These are phyloP conservation scores for Fusarium luffae DNA, from an alignment of 2,329 filamentous ascomycete species.

Conservation along the genomic window DNA sequence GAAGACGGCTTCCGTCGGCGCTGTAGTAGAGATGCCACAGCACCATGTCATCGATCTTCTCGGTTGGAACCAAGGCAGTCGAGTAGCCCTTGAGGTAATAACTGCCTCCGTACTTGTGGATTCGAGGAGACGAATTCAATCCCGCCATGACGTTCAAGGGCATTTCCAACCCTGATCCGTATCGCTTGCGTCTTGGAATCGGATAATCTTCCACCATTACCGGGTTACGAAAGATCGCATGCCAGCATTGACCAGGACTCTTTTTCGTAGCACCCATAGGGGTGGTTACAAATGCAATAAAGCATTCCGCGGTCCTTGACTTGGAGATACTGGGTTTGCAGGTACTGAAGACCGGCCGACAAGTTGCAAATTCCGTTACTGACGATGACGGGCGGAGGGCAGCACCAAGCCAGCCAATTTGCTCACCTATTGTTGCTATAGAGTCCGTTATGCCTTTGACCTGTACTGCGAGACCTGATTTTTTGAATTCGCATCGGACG, in stretches of 20 bases:
- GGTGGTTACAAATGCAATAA: rapidly evolving
- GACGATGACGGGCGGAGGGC: background rate
- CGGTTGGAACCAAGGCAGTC: background rate
- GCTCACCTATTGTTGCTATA: background rate
- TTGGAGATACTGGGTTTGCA: too few relatives aligned
- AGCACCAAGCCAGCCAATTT: background rate
- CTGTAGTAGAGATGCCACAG: background rate
- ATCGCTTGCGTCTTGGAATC: background rate
- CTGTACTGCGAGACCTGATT: rapidly evolving
- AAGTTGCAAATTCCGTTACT: too few relatives aligned
- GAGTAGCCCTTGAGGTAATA: background rate
- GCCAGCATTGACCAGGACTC: background rate
- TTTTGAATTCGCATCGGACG: background rate
- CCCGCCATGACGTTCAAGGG: background rate
- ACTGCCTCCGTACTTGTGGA: background rate
- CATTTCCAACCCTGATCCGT: background rate
- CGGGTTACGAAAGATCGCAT: background rate
- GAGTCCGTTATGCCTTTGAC: background rate
- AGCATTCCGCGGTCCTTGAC: too few relatives aligned
- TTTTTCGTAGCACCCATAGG: rapidly evolving
- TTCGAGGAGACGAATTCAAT: background rate
- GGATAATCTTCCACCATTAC: background rate
- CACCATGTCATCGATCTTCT: rapidly evolving
- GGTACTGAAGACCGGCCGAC: too few relatives aligned
- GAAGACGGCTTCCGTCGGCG: background rate